Percentiles rank a stretch among this genome's conserved stretches.
Evolutionary conservation across 192 early-diverging fungal species (phyloP).

Genomic region (Hyaloraphidium curvatum): DNA sequence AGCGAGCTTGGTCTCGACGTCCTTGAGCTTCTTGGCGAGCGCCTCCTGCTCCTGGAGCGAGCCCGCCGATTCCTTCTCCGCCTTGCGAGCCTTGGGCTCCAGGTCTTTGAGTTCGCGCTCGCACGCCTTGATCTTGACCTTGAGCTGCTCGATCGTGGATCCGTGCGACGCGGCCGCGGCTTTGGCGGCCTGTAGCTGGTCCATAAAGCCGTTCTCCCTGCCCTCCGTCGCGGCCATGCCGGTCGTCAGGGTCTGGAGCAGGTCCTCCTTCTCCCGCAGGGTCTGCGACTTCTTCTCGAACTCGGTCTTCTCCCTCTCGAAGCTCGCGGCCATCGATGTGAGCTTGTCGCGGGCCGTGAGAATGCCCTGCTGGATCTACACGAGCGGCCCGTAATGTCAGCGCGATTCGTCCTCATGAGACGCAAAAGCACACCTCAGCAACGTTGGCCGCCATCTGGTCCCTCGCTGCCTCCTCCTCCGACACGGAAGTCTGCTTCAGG

Average conservation of each 20-base stretch:
- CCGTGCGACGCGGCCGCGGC: constrained; percentile 36
- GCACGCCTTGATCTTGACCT: constrained; percentile 55
- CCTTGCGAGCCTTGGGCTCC: constrained; percentile 39
- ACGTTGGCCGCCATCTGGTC: constrained; percentile 12
- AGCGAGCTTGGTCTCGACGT: not conserved
- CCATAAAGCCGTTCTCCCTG: constrained; percentile 87
- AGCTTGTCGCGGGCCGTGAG: too few species aligned
- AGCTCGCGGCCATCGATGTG: too few species aligned
- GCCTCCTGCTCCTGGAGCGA: constrained; percentile 23
- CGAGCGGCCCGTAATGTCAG: too few species aligned
- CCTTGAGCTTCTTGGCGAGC: not conserved
- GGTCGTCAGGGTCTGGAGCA: constrained; percentile 82
- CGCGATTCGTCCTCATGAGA: too few species aligned
- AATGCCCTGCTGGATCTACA: too few species aligned
- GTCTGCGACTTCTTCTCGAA: constrained; percentile 30
- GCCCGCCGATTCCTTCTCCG: constrained; percentile 44
- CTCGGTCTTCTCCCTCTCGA: constrained; percentile 6
- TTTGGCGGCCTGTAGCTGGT: constrained; percentile 74
- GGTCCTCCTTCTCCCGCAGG: constrained; percentile 49
- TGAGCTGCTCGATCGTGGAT: constrained; percentile 56
- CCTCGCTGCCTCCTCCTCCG: constrained; percentile 43
- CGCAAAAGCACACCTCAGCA: constrained; percentile 15
- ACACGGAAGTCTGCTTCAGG: constrained; percentile 50
- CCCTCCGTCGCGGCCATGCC: constrained; percentile 80
- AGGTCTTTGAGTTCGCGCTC: constrained; percentile 51